Base-by-base conservation (phyloP, 2,329 filamentous ascomycete species). In the Cryphonectria nitschkei region DNA sequence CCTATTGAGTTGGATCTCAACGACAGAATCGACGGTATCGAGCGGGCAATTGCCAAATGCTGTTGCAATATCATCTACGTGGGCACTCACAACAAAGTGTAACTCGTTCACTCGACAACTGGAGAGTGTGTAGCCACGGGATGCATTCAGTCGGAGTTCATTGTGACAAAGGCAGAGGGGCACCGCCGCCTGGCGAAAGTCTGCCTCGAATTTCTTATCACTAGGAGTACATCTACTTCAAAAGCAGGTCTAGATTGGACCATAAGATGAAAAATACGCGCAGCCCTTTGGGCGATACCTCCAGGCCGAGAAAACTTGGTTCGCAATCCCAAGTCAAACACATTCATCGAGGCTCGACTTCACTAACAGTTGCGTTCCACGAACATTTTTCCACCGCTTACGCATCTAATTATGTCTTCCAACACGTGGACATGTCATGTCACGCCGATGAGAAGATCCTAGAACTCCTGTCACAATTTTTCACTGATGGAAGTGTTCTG, bases 41-140 rank as follows among this genome's bases (percentile, higher is more conserved):
- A 71, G 32, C 72, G 69, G 14, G 73, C 74, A 0, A 77, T 80
- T 13, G 52, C 52, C 3, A 73, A 68, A 1, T 74, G 73, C 56
- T 80, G 78, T 58, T 72, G 77, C 7, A 77, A 77, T n/a, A 67
- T 80, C 0, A 68, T 80, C 2, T 76, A 76, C 60, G 71, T 79
- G 13, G 76, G 79, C 43, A 43, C 67, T 11, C 68, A 75, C 1
- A 63, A 68, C 1, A 75, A 72, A 14, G 72, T 79, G 1, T 77
- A 77, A 11, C 75, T 79, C 2, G 56, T 78, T 0, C 79, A 80
- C 63, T 56, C 73, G 14, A 80, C 78, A 0, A 77, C 76, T 4
- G 68, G 74, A 16, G 78, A 80, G 5, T 80, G 76, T 41, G 65
- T 80, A 1, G 76, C 72, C 0, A 67, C 62, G 3, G 50, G 70